These are phyloP conservation scores for Pilasporangium apinafurcum DNA, from an alignment of 352 stramenopile genomes.

Conservation along the genomic window DNA sequence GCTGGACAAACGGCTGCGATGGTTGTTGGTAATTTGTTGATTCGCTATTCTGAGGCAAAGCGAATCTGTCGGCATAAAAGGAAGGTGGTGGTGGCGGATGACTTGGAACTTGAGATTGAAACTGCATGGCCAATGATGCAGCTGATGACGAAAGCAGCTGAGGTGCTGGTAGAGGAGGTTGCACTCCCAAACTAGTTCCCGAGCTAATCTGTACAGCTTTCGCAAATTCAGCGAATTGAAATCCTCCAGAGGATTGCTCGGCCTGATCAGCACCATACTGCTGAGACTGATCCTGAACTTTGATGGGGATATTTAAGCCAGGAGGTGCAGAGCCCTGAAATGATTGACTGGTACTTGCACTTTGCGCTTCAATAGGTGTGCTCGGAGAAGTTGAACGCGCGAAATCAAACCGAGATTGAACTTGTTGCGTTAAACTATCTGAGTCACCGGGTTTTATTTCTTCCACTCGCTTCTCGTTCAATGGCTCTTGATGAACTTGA, in stretches of 20 bases:
- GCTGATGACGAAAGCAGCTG: not conserved
- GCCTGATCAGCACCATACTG: conserved; percentile 5
- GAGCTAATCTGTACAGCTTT: conserved; percentile 27
- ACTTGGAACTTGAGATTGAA: not conserved
- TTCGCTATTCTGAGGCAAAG: conserved; percentile 21
- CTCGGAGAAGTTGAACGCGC: conserved; percentile 15
- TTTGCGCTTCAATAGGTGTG: too few relatives aligned
- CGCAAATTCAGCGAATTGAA: conserved; percentile 41
- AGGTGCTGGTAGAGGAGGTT: conserved; percentile 4
- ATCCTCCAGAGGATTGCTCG: conserved; percentile 9
- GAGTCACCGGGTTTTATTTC: not conserved
- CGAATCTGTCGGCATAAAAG: too few relatives aligned
- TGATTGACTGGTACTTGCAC: too few relatives aligned
- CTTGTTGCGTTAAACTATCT: conserved; percentile 1
- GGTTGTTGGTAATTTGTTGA: too few relatives aligned
- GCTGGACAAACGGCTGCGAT: too few relatives aligned
- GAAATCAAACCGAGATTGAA: conserved; percentile 62
- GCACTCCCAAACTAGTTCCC: not conserved
- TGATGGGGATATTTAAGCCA: too few relatives aligned
- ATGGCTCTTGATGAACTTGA: conserved; percentile 8
- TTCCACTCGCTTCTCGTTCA: too few relatives aligned
- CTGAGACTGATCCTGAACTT: conserved; percentile 7
- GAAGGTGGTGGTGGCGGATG: too few relatives aligned
- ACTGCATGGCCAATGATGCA: conserved; percentile 1
- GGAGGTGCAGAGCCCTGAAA: conserved; percentile 12